Evolutionary conservation across 768 basidiomycete genomes (phyloP).

Genomic region (Rhodotorula kratochvilovae): DNA sequence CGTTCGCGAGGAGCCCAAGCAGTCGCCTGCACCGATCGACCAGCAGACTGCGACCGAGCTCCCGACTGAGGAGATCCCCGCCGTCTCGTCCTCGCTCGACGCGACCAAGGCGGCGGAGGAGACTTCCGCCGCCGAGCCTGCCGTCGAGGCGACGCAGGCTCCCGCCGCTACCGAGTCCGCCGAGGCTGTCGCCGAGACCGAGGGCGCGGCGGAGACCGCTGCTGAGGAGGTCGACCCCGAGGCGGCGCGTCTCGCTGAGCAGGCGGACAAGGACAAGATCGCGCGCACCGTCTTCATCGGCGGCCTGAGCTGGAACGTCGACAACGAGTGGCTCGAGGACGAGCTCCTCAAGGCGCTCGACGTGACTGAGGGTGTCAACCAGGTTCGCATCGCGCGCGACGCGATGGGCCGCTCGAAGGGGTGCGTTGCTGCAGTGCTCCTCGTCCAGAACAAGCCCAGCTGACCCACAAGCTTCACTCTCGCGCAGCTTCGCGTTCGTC

Average conservation of each 20-base stretch:
- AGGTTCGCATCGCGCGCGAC: conserved; percentile 39
- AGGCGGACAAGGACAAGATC: conserved; percentile 46
- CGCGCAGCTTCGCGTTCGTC: conserved; percentile 43
- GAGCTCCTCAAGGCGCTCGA: conserved; percentile 79
- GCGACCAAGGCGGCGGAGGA: neutral
- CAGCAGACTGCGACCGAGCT: neutral
- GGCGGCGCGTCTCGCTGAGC: conserved; percentile 47
- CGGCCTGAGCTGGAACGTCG: conserved; percentile 88
- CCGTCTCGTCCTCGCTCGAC: conserved; percentile 10
- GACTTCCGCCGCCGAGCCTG: no score
- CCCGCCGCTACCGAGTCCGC: neutral
- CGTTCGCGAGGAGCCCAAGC: neutral
- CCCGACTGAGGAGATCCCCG: conserved; percentile 15
- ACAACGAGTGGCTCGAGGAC: conserved; percentile 88
- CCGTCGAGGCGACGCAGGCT: neutral
- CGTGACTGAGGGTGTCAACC: conserved; percentile 51
- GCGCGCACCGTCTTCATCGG: conserved; percentile 84
- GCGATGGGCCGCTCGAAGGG: conserved; percentile 23
- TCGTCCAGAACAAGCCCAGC: neutral
- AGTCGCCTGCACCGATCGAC: conserved; percentile 9
- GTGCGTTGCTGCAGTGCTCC: neutral
- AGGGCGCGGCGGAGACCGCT: neutral
- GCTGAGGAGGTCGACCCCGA: conserved; percentile 33
- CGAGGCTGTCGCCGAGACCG: neutral
- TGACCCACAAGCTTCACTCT: neutral